Conservation (phyloP, 2,329 filamentous ascomycete genomes). For the Trichoderma sp. region DNA sequence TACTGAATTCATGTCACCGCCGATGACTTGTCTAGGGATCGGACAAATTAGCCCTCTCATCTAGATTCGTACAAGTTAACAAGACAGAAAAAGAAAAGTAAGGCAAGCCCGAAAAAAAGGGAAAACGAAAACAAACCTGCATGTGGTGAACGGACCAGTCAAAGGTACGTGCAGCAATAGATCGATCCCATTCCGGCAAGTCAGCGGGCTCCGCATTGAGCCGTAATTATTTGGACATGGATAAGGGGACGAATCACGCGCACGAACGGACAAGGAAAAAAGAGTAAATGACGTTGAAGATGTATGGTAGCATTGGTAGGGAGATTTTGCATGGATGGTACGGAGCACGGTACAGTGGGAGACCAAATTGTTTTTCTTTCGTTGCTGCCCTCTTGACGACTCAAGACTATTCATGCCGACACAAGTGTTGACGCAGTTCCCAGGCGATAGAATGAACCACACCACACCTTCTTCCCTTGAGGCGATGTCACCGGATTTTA, state of each 20-base stretch:
- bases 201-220: slow-evolving; percentile 17
- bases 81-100: neutral
- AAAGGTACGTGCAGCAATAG: slow-evolving; percentile 13
- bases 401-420: neutral
- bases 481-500: neutral
- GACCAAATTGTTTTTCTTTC: neutral
- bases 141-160: neutral
- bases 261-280: neutral
- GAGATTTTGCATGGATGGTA: neutral
- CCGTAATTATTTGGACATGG: slow-evolving; percentile 12
- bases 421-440: neutral
- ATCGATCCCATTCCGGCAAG: slow-evolving; percentile 19
- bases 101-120: neutral
- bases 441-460: neutral
- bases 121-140: neutral
- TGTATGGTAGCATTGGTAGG: neutral
- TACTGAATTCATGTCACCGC: neutral
- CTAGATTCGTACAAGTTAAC: neutral
- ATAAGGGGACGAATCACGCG: slow-evolving; percentile 13
- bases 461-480: neutral
- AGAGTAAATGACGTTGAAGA: slow-evolving; percentile 4
- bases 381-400: neutral
- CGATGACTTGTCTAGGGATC: neutral
- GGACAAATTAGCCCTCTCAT: neutral
- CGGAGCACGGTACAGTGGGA: neutral